Evolutionary conservation across 805 yeast genomes (phyloP).

Genomic region (Ogataea trehalophila): DNA sequence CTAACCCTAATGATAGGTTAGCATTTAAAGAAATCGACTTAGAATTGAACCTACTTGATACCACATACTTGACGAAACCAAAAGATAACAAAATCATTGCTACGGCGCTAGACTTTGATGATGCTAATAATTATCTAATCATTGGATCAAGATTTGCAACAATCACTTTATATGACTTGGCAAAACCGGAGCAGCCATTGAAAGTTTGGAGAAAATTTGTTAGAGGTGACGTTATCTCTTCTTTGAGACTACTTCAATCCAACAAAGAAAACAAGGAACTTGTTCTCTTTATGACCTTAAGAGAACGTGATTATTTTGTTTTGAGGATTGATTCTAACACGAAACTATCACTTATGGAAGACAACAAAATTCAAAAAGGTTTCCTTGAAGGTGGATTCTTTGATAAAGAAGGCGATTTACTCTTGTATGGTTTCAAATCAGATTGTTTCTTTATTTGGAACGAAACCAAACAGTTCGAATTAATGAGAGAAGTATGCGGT

Average conservation of each 20-base stretch:
- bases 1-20: slow-evolving; percentile 57
- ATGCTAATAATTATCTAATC: slow-evolving; percentile 36
- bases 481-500: slow-evolving; percentile 73
- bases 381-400: slow-evolving; percentile 71
- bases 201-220: slow-evolving; percentile 43
- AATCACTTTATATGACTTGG: slow-evolving; percentile 48
- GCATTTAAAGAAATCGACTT: slow-evolving; percentile 34
- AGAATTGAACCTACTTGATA: slow-evolving; percentile 20
- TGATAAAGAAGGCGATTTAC: slow-evolving; percentile 39
- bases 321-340: slow-evolving; percentile 21
- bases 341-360: slow-evolving; percentile 16
- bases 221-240: slow-evolving; percentile 66
- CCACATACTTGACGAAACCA: slow-evolving; percentile 20
- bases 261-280: slow-evolving; percentile 5
- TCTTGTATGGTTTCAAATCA: slow-evolving; percentile 80
- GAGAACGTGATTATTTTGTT: slow-evolving; percentile 62
- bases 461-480: slow-evolving; percentile 68
- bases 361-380: slow-evolving; percentile 68
- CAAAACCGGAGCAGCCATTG: slow-evolving; percentile 16
- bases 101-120: slow-evolving; percentile 48
- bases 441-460: slow-evolving; percentile 76
- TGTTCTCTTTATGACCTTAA: slow-evolving; percentile 45
- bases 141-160: slow-evolving; percentile 74
- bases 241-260: slow-evolving; percentile 37
- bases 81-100: slow-evolving; percentile 41